Base-by-base conservation (phyloP, 768 basidiomycete genomes). In the Lentinula edodes region DNA sequence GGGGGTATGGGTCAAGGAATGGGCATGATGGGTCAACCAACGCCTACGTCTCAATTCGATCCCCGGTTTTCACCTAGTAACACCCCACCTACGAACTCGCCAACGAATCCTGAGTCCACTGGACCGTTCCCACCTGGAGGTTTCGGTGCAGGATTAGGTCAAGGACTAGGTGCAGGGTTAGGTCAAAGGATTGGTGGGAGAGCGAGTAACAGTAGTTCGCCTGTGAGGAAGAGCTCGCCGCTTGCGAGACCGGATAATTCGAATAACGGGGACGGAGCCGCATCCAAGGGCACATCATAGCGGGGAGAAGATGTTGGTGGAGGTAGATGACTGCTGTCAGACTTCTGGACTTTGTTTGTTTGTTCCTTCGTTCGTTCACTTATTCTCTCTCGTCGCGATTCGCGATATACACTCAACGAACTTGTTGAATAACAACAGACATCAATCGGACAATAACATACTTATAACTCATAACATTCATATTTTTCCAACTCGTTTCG, bases 1-100 rank as follows among this genome's bases (percentile, higher is more conserved):
- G 10, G 16, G 51, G 52, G 52, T n/a, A 53, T 34, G n/a, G 20
- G 38, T 41, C 16, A 16, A 28, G 28, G 28, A 28, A 28, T 28
- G 36, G 64, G 63, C 3, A 75, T 84, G 70, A 75, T 74, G 0
- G 76, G 77, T 81, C 84, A 86, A 68, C 84, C 83, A 80, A 87
- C 86, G 15, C 87, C 86, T 1, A 83, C 80, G 72, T 81, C 83
- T 39, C 69, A 68, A 23, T 88, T 88, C 69, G 86, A 87, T 64
- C 67, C 84, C 6, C 79, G 84, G 58, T 84, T 83, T 68, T 76
- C 83, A 13, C 79, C 55, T 51, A n/a, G 18, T 7, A n/a, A n/a
- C 8, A 20, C 16, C 10, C 46, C 46, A 2, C 16, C n/a, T 18
- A 8, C 36, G 12, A 38, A 38, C 36, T 12, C 36, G 7, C 13